Evolutionary conservation across 768 basidiomycete species (phyloP).

Genomic region (Amylocystis lapponica): DNA sequence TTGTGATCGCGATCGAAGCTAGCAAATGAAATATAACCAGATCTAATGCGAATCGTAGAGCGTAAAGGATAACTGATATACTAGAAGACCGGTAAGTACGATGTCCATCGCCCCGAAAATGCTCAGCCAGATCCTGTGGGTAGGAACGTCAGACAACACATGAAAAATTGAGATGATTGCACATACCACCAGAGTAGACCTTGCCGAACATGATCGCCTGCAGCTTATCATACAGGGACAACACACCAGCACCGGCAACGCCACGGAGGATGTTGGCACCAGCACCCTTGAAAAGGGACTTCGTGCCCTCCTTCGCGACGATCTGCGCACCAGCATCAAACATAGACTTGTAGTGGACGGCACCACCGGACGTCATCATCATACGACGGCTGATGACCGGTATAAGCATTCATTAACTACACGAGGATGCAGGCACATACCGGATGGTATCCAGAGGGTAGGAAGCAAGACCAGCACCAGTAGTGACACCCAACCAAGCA

Average conservation of each 20-base stretch:
- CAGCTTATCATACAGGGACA: constrained; percentile 99
- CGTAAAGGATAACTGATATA: constrained; percentile 24
- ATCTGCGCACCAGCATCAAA: constrained; percentile 95
- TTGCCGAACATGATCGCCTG: constrained; percentile 95
- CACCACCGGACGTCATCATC: constrained; percentile 99
- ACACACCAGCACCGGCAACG: constrained; percentile 99
- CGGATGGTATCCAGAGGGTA: constrained; percentile 91
- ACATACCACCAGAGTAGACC: constrained; percentile 93
- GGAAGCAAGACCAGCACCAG: constrained; percentile 97
- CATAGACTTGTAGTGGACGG: constrained; percentile 98
- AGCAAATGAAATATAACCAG: constrained; percentile 25
- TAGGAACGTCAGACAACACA: neutral
- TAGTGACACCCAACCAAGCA: constrained; percentile 98
- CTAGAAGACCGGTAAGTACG: too few species aligned
- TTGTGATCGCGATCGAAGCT: too few species aligned
- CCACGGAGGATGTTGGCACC: constrained; percentile 90
- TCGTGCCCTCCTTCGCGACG: constrained; percentile 87
- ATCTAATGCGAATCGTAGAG: constrained; percentile 28
- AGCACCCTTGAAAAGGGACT: constrained; percentile 99
- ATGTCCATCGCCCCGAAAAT: constrained; percentile 16
- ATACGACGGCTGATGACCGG: constrained; percentile 86
- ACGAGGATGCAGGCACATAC: constrained; percentile 34
- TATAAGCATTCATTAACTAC: neutral
- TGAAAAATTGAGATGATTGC: neutral
- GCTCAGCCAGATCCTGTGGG: constrained; percentile 40